These are phyloP conservation scores for Diutina mesorugosa DNA, from an alignment of 1,139 yeast genomes.

Conservation along the genomic window DNA sequence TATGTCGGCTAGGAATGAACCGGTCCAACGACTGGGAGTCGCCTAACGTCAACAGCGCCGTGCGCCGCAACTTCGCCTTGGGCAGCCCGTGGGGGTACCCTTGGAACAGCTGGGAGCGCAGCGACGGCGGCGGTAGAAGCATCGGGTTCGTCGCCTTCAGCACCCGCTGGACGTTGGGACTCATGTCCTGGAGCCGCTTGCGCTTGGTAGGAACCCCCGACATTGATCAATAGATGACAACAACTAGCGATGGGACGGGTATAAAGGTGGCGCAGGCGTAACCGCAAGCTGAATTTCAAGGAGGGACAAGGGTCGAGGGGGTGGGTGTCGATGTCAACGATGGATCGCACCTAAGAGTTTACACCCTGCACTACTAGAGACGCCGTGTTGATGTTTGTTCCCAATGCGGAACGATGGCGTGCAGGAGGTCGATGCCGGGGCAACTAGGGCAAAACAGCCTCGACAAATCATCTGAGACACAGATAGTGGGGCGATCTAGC, in stretches of 20 bases:
- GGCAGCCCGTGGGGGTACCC: background rate
- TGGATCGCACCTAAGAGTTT: background rate
- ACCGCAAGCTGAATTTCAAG: background rate
- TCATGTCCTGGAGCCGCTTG: constrained; percentile 22
- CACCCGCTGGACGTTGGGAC: constrained; percentile 23
- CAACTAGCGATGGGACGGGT: background rate
- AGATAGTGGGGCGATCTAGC: too few relatives aligned
- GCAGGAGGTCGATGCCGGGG: background rate
- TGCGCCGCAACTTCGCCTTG: constrained; percentile 8
- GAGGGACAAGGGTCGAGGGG: background rate
- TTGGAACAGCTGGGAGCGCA: constrained; percentile 4
- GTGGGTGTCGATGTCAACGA: background rate
- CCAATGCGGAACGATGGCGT: background rate
- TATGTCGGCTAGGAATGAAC: constrained; percentile 34
- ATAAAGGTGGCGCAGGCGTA: background rate
- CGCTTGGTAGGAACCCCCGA: background rate
- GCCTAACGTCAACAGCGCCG: constrained; percentile 6
- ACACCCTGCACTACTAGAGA: background rate
- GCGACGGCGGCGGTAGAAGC: constrained; percentile 6
- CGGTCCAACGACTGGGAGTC: constrained; percentile 18
- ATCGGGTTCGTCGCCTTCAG: constrained; percentile 16
- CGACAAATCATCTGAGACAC: too few relatives aligned
- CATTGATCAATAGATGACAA: background rate
- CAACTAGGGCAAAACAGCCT: background rate
- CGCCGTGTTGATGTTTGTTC: background rate